A percentile compares a stretch with the other conserved stretches of the same genome.
Conservation (phyloP, 208 protist species). For the Acanthamoeba divionensis region DNA sequence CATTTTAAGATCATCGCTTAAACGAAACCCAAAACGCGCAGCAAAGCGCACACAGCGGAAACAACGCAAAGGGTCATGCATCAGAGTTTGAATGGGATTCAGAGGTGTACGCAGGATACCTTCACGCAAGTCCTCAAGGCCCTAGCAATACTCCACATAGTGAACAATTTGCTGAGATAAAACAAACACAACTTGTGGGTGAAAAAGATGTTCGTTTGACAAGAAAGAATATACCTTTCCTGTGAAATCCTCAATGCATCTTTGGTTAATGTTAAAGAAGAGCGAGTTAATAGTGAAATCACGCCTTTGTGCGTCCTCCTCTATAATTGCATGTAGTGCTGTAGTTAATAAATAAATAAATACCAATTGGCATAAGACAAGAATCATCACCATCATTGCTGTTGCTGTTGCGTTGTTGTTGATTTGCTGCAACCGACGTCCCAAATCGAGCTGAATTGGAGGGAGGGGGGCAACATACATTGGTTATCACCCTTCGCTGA, state of each 20-base stretch:
- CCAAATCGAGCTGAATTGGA: no score
- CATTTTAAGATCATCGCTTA: constrained; percentile 70
- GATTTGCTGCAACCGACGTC: background rate
- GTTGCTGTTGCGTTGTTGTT: background rate
- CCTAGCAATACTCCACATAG: constrained; percentile 58
- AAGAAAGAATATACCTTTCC: constrained; percentile 68
- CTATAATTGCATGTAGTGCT: constrained; percentile 1
- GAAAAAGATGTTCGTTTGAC: no score
- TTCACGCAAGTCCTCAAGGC: constrained; percentile 85
- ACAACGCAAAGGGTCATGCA: constrained; percentile 90
- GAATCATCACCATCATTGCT: background rate
- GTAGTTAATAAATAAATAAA: background rate
- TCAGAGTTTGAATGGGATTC: constrained; percentile 59
- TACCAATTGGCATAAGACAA: background rate
- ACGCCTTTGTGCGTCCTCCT: constrained; percentile 92
- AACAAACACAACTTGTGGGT: no score
- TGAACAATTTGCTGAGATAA: no score
- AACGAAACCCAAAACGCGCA: constrained; percentile 85
- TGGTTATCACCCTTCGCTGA: no score
- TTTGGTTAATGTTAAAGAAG: constrained; percentile 96
- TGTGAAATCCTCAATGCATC: constrained; percentile 92
- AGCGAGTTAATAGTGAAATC: constrained; percentile 98
- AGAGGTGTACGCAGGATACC: constrained; percentile 86
- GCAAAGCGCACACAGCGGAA: constrained; percentile 91
- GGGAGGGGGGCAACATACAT: no score